These are phyloP conservation scores for Nemania diffusa DNA, from an alignment of 2,329 filamentous ascomycete species.

Conservation along the genomic window DNA sequence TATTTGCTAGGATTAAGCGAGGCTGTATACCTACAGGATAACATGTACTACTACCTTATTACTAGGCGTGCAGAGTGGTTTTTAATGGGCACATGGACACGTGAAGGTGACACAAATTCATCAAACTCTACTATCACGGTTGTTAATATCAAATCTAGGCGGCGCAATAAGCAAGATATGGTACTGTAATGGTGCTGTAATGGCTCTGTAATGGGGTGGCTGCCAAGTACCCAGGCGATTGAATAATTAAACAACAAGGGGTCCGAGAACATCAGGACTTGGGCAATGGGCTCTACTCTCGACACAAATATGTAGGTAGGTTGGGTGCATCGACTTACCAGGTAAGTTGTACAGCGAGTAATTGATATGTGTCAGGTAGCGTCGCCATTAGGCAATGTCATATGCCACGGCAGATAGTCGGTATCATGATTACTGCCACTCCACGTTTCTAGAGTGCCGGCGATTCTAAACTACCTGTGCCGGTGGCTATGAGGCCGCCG, in stretches of 20 bases:
- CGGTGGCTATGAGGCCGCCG: slow-evolving; percentile 30
- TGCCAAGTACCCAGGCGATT: not conserved
- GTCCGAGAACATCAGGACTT: too few relatives aligned
- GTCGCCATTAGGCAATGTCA: slow-evolving; percentile 1
- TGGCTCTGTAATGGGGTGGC: not conserved
- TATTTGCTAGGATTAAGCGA: slow-evolving; percentile 30
- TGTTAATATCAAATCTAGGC: not conserved
- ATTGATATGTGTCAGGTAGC: not conserved
- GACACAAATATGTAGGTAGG: not conserved
- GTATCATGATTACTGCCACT: slow-evolving; percentile 9
- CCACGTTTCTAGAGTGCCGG: slow-evolving; percentile 6
- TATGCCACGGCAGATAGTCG: slow-evolving; percentile 7
- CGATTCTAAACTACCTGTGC: not conserved
- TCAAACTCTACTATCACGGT: not conserved
- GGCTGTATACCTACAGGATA: slow-evolving; percentile 7
- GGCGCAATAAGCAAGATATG: not conserved
- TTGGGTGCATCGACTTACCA: not conserved
- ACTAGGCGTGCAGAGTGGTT: not conserved
- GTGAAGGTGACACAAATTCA: slow-evolving; percentile 1
- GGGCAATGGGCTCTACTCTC: too few relatives aligned
- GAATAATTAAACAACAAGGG: not conserved
- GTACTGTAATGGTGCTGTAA: too few relatives aligned
- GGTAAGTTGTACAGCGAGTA: not conserved
- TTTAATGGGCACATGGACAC: not conserved
- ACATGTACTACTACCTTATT: not conserved